phyloP scores from a whole-genome alignment of 495 filamentous ascomycete genomes.

The Hypomontagnella monticulosa region DNA sequence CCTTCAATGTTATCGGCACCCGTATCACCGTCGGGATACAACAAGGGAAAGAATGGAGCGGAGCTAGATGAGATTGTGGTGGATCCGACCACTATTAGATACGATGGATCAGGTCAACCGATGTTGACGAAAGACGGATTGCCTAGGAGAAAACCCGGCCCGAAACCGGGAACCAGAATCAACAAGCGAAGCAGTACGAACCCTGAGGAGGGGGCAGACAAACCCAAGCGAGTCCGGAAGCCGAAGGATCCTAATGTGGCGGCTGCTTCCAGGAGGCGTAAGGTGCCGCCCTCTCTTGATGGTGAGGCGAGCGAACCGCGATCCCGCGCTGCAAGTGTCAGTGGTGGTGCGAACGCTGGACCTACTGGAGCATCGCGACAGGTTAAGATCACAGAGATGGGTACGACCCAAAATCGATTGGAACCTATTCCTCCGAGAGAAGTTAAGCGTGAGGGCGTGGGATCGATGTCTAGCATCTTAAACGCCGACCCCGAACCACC shows the following conservation, averaged over 20 bases:
- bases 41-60: conserved; percentile 38
- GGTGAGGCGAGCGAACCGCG: conserved; percentile 31
- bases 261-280: conserved; percentile 62
- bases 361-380: conserved; percentile 39
- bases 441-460: conserved; percentile 53
- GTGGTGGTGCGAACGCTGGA: conserved; percentile 45
- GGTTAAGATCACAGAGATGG: conserved; percentile 52
- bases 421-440: conserved; percentile 46
- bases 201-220: conserved; percentile 56
- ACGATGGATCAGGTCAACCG: conserved; percentile 45
- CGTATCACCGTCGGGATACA: conserved; percentile 34
- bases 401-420: conserved; percentile 27
- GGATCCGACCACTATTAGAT: conserved; percentile 44
- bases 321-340: conserved; percentile 36
- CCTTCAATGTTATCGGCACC: conserved; percentile 45
- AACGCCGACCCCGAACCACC: conserved; percentile 58
- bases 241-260: conserved; percentile 66
- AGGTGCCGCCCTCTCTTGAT: conserved; percentile 46
- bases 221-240: conserved; percentile 63
- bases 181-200: conserved; percentile 53
- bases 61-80: conserved; percentile 47
- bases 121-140: conserved; percentile 57
- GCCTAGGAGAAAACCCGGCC: conserved; percentile 60
- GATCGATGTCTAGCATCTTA: conserved; percentile 61
- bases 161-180: conserved; percentile 60